These are phyloP conservation scores for Kodamaea suecica DNA, from an alignment of 1,139 yeast species.

Conservation along the genomic window DNA sequence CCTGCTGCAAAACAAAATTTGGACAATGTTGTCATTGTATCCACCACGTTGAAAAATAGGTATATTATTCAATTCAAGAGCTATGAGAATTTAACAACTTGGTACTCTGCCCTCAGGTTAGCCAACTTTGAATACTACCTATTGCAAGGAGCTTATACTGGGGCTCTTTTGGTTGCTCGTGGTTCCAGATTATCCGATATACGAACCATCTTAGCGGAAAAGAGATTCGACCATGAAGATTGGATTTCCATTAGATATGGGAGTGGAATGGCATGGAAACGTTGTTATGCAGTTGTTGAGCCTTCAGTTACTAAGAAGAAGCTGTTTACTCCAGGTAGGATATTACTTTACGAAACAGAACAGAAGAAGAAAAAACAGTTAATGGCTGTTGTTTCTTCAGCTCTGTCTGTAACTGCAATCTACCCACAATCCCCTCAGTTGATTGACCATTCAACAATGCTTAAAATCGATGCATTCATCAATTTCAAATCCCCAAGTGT, in stretches of 20 bases:
- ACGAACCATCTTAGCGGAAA: conserved; percentile 76
- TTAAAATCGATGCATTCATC: conserved; percentile 82
- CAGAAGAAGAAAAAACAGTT: conserved; percentile 61
- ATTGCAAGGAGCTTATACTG: conserved; percentile 93
- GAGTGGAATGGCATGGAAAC: conserved; percentile 96
- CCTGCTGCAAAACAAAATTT: conserved; percentile 64
- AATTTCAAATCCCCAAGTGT: conserved; percentile 50
- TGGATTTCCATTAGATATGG: conserved; percentile 96
- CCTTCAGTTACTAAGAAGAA: conserved; percentile 53
- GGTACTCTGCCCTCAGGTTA: conserved; percentile 83
- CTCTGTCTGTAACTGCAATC: conserved; percentile 81
- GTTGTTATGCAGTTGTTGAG: conserved; percentile 90
- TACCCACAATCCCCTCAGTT: conserved; percentile 82
- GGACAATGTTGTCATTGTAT: conserved; percentile 76
- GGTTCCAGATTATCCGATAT: conserved; percentile 87
- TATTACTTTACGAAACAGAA: conserved; percentile 65
- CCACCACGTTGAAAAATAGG: conserved; percentile 88
- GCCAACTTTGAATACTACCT: conserved; percentile 76
- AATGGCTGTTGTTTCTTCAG: conserved; percentile 74
- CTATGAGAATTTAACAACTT: conserved; percentile 49
- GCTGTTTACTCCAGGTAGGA: conserved; percentile 50
- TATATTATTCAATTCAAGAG: conserved; percentile 75
- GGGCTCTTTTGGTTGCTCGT: conserved; percentile 83
- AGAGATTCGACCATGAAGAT: conserved; percentile 84
- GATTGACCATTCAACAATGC: conserved; percentile 82